These are phyloP conservation scores for Blepharisma japonicum DNA, from an alignment of 73 alveolate species.

Conservation along the genomic window DNA sequence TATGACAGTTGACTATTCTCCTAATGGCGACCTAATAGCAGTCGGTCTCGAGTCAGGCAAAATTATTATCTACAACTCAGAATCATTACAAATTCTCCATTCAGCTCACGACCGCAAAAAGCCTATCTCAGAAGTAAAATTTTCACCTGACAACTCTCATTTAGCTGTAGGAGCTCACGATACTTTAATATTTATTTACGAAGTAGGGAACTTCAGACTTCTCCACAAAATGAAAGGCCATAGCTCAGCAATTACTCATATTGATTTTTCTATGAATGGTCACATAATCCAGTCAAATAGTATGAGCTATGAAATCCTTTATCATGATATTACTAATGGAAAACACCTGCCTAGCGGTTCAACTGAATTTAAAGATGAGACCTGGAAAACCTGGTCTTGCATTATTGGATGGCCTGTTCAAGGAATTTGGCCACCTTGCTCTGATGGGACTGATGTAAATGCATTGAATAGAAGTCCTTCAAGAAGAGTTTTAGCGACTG, in stretches of 20 bases:
- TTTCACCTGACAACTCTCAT: constrained; percentile 81
- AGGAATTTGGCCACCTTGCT: constrained; percentile 97
- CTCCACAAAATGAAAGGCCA: constrained; percentile 84
- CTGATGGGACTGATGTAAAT: constrained; percentile 95
- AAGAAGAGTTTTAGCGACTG: constrained; percentile 87
- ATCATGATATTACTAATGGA: constrained; percentile 84
- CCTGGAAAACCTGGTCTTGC: constrained; percentile 79
- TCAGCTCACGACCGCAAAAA: constrained; percentile 78
- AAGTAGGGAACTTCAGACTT: constrained; percentile 71
- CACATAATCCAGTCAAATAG: constrained; percentile 81
- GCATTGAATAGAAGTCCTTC: constrained; percentile 87
- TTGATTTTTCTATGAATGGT: constrained; percentile 91
- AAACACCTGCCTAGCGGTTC: constrained; percentile 84
- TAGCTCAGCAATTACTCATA: constrained; percentile 83
- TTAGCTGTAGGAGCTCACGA: constrained; percentile 96
- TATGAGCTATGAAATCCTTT: constrained; percentile 85
- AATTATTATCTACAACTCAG: constrained; percentile 78
- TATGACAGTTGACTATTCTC: constrained; percentile 76
- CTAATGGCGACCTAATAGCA: constrained; percentile 81
- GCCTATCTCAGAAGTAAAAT: constrained; percentile 84
- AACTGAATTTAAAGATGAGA: constrained; percentile 71
- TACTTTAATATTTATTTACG: constrained; percentile 77
- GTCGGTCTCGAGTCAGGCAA: constrained; percentile 88
- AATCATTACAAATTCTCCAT: constrained; percentile 68
- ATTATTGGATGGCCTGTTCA: constrained; percentile 93